phyloP scores from a whole-genome alignment of 805 yeast genomes.

The Kodamaea nitidulidarum region DNA sequence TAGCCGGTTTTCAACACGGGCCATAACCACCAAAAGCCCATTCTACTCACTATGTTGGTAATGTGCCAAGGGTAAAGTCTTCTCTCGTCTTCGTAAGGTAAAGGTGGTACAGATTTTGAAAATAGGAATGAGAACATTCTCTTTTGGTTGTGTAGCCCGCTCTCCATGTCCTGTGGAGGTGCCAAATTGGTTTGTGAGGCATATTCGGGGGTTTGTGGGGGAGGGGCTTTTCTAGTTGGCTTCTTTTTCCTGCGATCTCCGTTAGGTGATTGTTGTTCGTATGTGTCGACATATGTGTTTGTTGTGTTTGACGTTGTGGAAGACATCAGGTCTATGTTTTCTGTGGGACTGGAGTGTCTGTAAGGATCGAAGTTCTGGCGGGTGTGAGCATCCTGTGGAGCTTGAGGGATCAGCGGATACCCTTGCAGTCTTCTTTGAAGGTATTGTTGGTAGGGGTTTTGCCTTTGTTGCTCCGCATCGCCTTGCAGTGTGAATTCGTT shows the following conservation, averaged over 20 bases:
- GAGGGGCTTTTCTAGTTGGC: constrained; percentile 6
- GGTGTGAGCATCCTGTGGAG: constrained; percentile 5
- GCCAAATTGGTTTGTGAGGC: constrained; percentile 13
- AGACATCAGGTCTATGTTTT: constrained; percentile 8
- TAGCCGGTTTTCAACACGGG: constrained; percentile 41
- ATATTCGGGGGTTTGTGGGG: background rate
- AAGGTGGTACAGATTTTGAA: constrained; percentile 45
- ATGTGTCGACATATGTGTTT: constrained; percentile 13
- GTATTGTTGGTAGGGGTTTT: constrained; percentile 5
- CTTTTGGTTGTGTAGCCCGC: constrained; percentile 41
- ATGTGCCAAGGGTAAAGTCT: constrained; percentile 43
- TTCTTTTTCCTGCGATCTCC: constrained; percentile 6
- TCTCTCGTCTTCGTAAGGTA: constrained; percentile 51
- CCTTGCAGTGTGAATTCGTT: constrained; percentile 6
- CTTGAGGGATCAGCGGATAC: constrained; percentile 8
- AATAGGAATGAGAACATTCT: constrained; percentile 50
- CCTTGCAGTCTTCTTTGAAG: constrained; percentile 6
- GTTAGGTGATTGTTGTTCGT: constrained; percentile 10
- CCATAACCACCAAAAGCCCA: constrained; percentile 38
- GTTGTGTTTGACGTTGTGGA: constrained; percentile 12
- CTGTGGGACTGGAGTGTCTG: background rate
- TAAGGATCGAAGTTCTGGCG: constrained; percentile 6
- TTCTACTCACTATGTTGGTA: constrained; percentile 36
- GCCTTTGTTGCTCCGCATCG: constrained; percentile 2
- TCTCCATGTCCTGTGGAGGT: constrained; percentile 6